These are phyloP conservation scores for Aspergillus sp. DNA, from an alignment of 2,329 filamentous ascomycete genomes.

Conservation along the genomic window DNA sequence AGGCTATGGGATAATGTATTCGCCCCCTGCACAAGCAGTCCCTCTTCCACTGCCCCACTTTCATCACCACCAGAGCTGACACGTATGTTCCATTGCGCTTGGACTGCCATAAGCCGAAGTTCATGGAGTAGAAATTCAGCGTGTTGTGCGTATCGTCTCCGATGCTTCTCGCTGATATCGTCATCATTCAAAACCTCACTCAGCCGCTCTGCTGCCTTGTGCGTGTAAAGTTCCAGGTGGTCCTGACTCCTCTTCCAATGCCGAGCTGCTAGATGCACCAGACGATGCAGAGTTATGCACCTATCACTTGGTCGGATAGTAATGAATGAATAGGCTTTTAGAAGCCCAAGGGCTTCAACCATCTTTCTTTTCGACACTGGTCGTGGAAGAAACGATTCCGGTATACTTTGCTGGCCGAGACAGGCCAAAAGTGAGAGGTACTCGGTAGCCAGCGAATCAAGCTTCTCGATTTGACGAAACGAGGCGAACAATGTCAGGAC, in stretches of 20 bases:
- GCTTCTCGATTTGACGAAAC: constrained; percentile 16
- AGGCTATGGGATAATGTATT: too few species aligned
- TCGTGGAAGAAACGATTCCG: constrained; percentile 33
- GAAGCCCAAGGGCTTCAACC: constrained; percentile 30
- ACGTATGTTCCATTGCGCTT: too few species aligned
- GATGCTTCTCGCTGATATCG: too few species aligned
- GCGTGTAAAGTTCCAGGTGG: too few species aligned
- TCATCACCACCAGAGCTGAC: too few species aligned
- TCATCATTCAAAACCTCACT: too few species aligned
- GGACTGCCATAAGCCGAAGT: too few species aligned
- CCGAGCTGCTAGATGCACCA: constrained; percentile 31
- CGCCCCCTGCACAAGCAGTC: too few species aligned
- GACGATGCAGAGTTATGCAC: constrained; percentile 28
- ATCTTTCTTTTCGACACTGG: constrained; percentile 19
- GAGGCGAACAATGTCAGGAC: constrained; percentile 12
- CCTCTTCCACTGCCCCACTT: too few species aligned
- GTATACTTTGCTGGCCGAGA: constrained; percentile 33
- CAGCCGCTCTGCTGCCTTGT: too few species aligned
- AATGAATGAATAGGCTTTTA: constrained; percentile 25
- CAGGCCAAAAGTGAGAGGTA: constrained; percentile 41
- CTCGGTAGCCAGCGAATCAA: constrained; percentile 35
- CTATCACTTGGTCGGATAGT: neutral
- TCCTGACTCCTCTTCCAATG: constrained; percentile 22
- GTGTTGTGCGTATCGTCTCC: too few species aligned
- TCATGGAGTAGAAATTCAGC: too few species aligned